Percentiles rank a stretch among this genome's conserved stretches.
Evolutionary conservation across 2,329 filamentous ascomycete genomes (phyloP).

Genomic region (Hysterium pulicare): DNA sequence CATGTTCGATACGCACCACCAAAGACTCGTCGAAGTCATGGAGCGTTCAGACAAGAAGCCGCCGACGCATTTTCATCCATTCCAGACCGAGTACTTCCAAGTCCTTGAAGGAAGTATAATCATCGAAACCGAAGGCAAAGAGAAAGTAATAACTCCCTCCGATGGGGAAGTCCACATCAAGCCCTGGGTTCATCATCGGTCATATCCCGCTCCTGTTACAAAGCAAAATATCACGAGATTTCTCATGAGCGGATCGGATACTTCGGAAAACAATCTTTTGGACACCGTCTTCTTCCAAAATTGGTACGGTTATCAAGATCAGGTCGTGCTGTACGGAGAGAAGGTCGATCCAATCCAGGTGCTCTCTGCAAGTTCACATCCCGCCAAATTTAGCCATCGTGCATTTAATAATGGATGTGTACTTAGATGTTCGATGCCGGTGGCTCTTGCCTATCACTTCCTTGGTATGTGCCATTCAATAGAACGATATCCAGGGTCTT

Average conservation of each 20-base stretch:
- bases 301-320: conserved; percentile 38
- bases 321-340: conserved; percentile 22
- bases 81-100: conserved; percentile 31
- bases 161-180: conserved; percentile 24
- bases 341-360: conserved; percentile 31
- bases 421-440: not conserved
- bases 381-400: too few relatives aligned
- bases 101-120: conserved; percentile 23
- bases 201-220: conserved; percentile 12
- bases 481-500: not conserved
- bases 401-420: too few relatives aligned
- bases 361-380: conserved; percentile 19
- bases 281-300: conserved; percentile 38
- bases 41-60: conserved; percentile 11
- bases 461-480: not conserved
- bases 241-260: conserved; percentile 22
- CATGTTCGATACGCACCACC: not conserved
- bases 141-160: conserved; percentile 16
- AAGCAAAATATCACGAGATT: conserved; percentile 9
- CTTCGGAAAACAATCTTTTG: conserved; percentile 24
- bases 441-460: not conserved
- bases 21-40: not conserved
- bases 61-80: conserved; percentile 32
- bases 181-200: conserved; percentile 13
- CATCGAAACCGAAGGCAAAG: conserved; percentile 28